Evolutionary conservation across 2,329 filamentous ascomycete genomes (phyloP), one percentile per base, ranked within the genome.

Genomic region (Aschersonia sp.): DNA sequence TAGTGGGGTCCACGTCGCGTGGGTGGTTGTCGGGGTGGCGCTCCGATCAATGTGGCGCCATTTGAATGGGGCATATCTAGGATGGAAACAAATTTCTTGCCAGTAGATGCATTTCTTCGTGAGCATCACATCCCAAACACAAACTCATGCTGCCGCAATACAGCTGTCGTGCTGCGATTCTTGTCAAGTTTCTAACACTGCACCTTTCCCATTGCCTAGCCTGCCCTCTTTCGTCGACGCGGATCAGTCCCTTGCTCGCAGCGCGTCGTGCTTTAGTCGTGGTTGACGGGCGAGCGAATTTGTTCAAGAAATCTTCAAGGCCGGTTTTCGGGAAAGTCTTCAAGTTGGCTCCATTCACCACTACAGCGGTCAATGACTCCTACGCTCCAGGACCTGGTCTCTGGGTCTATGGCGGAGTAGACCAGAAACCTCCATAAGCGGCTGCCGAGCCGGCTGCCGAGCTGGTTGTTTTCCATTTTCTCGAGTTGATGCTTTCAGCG

Each of bases 401-500:
- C 76, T 87, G 89, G 89, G 89, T 94, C 81, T 91, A 91, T 69
- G 82, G 82, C 76, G 89, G 91, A 84, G 86, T 89, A 74, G 87
- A 92, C 76, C 92, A 89, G 75, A 91, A 94, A 73, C 91, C 92
- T 66, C 91, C 91, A 77, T 97, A 97, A 96, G 72, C 91, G 57
- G 48, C 47, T 47, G 46, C 31, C 45, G 51, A 47, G 53, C 47
- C 50, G 52, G 50, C 20, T 20, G 20, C 20, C 20, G 20, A 20
- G 20, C 20, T 20, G 20, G 20, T 20, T 20, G 20, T 20, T 20
- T 20, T 20, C 20, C 20, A 20, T 20, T 20, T 20, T 20, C 20
- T 20, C 20, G 20, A 20, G 20, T 20, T 20, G 20, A 20, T 20
- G 20, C 20, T 20, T 20, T 20, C 20, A 20, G 20, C 20, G 20